These are phyloP conservation scores for Mortierella sp. DNA, from an alignment of 371 early-diverging fungal species.

Conservation along the genomic window DNA sequence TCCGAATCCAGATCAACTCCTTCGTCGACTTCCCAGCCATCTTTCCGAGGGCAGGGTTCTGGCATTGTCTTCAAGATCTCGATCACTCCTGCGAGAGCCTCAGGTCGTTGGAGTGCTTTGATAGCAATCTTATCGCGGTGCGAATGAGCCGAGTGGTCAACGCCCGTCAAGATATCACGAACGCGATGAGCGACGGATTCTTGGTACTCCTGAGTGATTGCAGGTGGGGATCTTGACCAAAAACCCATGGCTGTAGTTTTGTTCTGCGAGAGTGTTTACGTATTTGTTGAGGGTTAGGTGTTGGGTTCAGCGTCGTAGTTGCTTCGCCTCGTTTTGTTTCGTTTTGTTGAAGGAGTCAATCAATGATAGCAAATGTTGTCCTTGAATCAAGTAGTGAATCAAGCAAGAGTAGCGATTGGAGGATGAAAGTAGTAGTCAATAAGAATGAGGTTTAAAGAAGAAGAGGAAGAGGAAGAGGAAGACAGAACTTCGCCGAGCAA, in stretches of 20 bases:
- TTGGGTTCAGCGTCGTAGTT: too few species aligned
- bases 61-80: conserved; percentile 51
- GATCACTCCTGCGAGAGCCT: conserved; percentile 53
- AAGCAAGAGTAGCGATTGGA: too few species aligned
- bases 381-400: too few species aligned
- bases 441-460: too few species aligned
- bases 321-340: too few species aligned
- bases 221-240: conserved; percentile 40
- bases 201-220: conserved; percentile 41
- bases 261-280: too few species aligned
- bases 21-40: conserved; percentile 38
- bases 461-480: too few species aligned
- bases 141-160: conserved; percentile 23
- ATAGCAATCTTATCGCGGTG: conserved; percentile 32
- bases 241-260: conserved; percentile 23
- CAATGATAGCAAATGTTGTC: too few species aligned
- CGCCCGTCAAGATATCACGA: conserved; percentile 46
- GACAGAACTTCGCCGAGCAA: too few species aligned
- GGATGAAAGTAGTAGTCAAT: too few species aligned
- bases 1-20: conserved; percentile 20
- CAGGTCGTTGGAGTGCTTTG: conserved; percentile 53
- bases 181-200: conserved; percentile 44
- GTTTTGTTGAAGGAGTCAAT: too few species aligned
- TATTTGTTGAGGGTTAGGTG: too few species aligned
- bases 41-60: conserved; percentile 25